A percentile compares a stretch with the other conserved stretches of the same genome.
Conservation (phyloP, 768 basidiomycete genomes). For the Mycena capillaripes region DNA sequence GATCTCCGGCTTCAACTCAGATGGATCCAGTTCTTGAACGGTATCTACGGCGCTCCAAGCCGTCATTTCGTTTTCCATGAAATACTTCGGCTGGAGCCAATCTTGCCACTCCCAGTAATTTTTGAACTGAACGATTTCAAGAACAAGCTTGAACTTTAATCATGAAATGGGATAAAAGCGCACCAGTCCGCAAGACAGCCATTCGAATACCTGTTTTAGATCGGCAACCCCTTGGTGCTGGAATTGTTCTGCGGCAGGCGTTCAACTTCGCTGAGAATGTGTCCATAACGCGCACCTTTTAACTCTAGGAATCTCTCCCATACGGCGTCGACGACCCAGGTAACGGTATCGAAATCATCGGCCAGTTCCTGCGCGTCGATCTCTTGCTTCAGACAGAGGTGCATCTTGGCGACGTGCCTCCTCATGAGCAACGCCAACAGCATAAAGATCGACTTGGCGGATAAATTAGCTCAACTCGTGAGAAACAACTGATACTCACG, state of each 20-base stretch:
- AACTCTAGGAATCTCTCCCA: neutral
- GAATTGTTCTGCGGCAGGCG: neutral
- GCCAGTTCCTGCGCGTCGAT: neutral
- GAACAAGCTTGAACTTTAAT: neutral
- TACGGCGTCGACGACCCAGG: neutral
- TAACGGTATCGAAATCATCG: neutral
- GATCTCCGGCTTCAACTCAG: neutral
- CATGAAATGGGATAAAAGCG: neutral
- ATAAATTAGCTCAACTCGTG: neutral
- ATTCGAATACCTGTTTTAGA: slow-evolving; percentile 24
- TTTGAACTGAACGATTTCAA: slow-evolving; percentile 5
- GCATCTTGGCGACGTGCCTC: slow-evolving; percentile 27
- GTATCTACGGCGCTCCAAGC: slow-evolving; percentile 5
- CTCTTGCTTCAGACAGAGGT: slow-evolving; percentile 19
- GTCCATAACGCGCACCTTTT: slow-evolving; percentile 1
- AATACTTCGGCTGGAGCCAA: neutral
- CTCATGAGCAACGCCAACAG: slow-evolving; percentile 18
- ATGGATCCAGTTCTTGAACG: neutral
- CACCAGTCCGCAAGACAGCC: slow-evolving; percentile 28
- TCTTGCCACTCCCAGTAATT: slow-evolving; percentile 17
- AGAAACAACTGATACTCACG: neutral
- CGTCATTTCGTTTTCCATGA: slow-evolving; percentile 20
- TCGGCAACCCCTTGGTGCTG: slow-evolving; percentile 17
- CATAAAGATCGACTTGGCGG: slow-evolving; percentile 5
- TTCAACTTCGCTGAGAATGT: neutral